A percentile compares a stretch with the other conserved stretches of the same genome.
Conservation (phyloP, 495 filamentous ascomycete species). For the Hapsidospora chrysogenum region DNA sequence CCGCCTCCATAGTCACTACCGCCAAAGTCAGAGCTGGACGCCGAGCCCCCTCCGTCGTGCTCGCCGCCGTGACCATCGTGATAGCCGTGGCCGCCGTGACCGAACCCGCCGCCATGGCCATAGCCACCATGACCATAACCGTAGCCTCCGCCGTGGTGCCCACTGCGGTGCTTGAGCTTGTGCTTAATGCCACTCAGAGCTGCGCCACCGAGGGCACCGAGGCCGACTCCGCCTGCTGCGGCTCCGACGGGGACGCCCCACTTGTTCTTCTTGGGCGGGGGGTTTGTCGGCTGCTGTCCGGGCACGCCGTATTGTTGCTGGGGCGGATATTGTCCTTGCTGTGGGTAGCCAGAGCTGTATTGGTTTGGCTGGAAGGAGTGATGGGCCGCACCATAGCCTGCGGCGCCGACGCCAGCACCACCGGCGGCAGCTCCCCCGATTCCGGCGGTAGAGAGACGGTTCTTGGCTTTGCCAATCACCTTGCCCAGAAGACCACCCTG, state of each 20-base stretch:
- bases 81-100: not conserved
- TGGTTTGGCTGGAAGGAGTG: not conserved
- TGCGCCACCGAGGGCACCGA: not conserved
- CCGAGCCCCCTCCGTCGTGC: not conserved
- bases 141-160: not conserved
- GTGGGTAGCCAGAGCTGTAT: not conserved
- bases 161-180: not conserved
- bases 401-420: not conserved
- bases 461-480: not conserved
- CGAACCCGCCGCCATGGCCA: no score
- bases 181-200: not conserved
- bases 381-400: not conserved
- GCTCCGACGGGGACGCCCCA: not conserved
- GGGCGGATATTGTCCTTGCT: not conserved
- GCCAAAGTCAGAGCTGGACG: not conserved
- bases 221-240: not conserved
- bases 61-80: not conserved
- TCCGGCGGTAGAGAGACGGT: not conserved
- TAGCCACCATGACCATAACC: no score
- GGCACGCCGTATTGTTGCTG: not conserved
- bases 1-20: not conserved
- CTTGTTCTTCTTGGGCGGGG: not conserved
- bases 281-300: no score
- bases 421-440: not conserved
- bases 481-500: not conserved